These are phyloP conservation scores for Pulveroboletus frians DNA, from an alignment of 768 basidiomycete genomes.

Conservation along the genomic window DNA sequence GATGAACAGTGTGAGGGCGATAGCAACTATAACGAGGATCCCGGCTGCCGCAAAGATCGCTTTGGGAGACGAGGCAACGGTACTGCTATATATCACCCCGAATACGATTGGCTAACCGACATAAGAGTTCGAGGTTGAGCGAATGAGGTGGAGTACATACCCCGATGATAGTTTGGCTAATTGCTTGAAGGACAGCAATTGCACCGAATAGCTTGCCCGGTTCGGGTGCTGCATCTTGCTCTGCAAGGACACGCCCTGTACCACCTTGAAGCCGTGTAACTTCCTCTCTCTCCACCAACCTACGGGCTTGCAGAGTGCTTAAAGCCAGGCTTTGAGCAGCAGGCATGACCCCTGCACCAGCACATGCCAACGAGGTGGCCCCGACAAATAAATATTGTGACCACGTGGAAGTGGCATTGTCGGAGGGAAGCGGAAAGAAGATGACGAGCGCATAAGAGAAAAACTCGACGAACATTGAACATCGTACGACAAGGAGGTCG, in stretches of 20 bases:
- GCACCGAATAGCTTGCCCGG: constrained; percentile 66
- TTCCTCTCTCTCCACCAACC: constrained; percentile 31
- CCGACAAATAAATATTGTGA: constrained; percentile 48
- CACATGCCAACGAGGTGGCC: constrained; percentile 56
- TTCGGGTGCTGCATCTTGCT: constrained; percentile 32
- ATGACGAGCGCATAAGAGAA: constrained; percentile 60
- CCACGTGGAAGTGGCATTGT: constrained; percentile 12
- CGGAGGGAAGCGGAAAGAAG: constrained; percentile 43
- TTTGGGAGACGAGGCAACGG: constrained; percentile 60
- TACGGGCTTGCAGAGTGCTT: constrained; percentile 45
- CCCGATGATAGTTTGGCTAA: constrained; percentile 57
- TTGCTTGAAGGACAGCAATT: constrained; percentile 60
- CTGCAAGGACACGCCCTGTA: background rate
- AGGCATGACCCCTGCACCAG: constrained; percentile 66
- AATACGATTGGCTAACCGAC: constrained; percentile 59
- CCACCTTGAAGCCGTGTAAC: constrained; percentile 20
- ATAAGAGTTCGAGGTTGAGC: constrained; percentile 6
- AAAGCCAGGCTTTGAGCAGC: constrained; percentile 70
- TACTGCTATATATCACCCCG: constrained; percentile 58
- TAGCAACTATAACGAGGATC: constrained; percentile 45
- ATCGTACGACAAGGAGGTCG: constrained; percentile 60
- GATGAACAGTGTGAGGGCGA: constrained; percentile 43
- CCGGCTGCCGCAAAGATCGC: constrained; percentile 63
- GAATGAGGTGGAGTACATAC: constrained; percentile 23
- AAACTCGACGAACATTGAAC: constrained; percentile 64